Conservation (phyloP, 2,329 filamentous ascomycete species). For the Coniochaeta prunicola region DNA sequence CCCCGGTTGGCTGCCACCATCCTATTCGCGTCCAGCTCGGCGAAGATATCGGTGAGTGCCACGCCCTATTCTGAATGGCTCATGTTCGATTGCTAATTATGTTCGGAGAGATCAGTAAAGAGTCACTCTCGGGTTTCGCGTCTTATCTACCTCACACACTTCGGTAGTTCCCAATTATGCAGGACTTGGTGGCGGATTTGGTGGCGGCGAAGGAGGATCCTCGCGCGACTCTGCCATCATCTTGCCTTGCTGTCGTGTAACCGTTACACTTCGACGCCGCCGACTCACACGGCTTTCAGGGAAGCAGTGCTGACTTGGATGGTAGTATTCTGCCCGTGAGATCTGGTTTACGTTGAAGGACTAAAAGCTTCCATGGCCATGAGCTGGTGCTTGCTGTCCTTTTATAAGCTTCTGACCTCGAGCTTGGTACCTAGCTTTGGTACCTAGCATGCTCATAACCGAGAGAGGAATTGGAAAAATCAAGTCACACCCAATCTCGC, state of each 20-base stretch:
- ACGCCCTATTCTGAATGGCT: no score
- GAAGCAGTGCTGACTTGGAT: not conserved
- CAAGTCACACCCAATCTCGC: not conserved
- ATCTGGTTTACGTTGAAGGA: not conserved
- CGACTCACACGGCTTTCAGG: not conserved
- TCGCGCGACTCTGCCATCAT: conserved; percentile 11
- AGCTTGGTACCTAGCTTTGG: not conserved
- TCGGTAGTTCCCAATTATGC: not conserved
- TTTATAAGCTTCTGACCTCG: not conserved
- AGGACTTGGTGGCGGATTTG: conserved; percentile 30
- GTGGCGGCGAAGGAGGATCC: conserved; percentile 29
- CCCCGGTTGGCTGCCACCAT: no score
- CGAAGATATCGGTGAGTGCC: no score
- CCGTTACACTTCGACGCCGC: not conserved
- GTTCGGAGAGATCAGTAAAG: no score
- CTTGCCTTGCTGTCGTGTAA: conserved; percentile 9
- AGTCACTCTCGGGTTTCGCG: no score
- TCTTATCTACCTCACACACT: no score
- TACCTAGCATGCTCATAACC: not conserved
- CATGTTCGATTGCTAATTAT: no score
- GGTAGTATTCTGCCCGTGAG: not conserved
- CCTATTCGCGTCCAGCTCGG: no score
- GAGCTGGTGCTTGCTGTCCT: not conserved
- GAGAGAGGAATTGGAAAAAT: not conserved
- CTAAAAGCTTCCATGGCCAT: not conserved